Base-by-base conservation (phyloP, 805 yeast genomes). In the Cephaloascus albidus region DNA sequence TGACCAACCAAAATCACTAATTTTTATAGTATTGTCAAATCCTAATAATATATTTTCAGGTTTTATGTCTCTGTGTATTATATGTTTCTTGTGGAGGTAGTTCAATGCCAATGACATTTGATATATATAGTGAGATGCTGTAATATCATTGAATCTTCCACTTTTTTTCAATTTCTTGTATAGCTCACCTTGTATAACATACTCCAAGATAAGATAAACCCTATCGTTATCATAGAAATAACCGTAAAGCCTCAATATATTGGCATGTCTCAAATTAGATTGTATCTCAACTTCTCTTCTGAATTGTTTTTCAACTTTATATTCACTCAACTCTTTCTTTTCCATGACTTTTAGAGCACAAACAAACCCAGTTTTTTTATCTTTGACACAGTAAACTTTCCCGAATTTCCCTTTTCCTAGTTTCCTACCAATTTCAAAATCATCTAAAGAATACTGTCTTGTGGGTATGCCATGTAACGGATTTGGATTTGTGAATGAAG, bases 1-100 rank as follows among this genome's bases (percentile, higher is more conserved):
- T 40, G 95, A 83, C 97, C 97, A 90, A 12, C 98, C 98, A 56
- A 93, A 90, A 60, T 90, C 98, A 16, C 96, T 82, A 31, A 90
- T 70, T 55, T 89, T 90, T 40, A 90, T 70, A 18, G 74, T 74
- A 45, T 88, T 85, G 52, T 85, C 77, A 43, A 79, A 72, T 4
- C 87, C 86, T 10, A 90, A 63, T 34, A 90, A 61, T 37, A 90
- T 84, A 51, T 90, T 90, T 55, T 93, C 97, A 0, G 97, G 97
- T 58, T 90, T 90, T 46, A 90, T 76, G 54, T 90, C 98, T 43
- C 97, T 71, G 54, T 90, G 98, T 20, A 90, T 84, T 35, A 93
- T 78, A 46, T 81, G 77, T 50, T 81, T 85, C 28, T 72, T 63
- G 58, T 90, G 97, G 46, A 93, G 64, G 52, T 88, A 85, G 8